Evolutionary conservation across 2,329 filamentous ascomycete species (phyloP), one percentile per base, ranked within the genome.

Genomic region (Aspergillus neoniger): DNA sequence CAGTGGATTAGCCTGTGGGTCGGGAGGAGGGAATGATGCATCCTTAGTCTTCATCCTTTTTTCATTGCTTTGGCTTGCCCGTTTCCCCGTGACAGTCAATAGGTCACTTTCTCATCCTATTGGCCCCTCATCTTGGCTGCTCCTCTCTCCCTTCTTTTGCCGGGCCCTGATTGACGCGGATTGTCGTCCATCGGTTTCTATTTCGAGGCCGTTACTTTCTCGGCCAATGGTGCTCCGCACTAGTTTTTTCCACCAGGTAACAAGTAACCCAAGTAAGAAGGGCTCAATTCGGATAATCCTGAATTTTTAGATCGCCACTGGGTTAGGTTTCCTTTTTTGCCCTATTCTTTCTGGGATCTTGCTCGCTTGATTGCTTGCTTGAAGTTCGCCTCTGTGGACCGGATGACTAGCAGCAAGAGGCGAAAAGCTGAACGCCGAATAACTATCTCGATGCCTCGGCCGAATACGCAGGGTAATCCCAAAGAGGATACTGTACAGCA

Each of bases 81-180:
- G 30, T 38, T 39, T 38, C 39, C 17, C 55, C 23, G 49, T 61
- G 55, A 63, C 55, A 63, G 56, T 59, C 61, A 55, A 63, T 56
- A 59, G 58, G 55, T 65, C 61, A 55, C 2, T 12, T 53, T n/a
- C 17, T 7, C 38, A 8, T 39, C 53, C 41, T 17, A 47, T 30
- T 55, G 39, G n/a, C 21, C 44, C 17, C 15, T 44, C 21, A 36
- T 15, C 32, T 36, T 36, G 39, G 17, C 32, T 8, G 21, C 28
- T n/a, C 44, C 44, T 30, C 28, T 30, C 28, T 30, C n/a, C 15
- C 19, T 52, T 30, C 21, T 19, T 58, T 36, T 17, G 53, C 53
- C 44, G 44, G 44, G 44, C 23, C 44, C n/a, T 47, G 32, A 44
- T 47, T 55, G 39, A 25, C 23, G 43, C 25, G 43, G 43, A 30